Conservation (phyloP, 2,329 filamentous ascomycete species). For the Aureobasidium sp. region DNA sequence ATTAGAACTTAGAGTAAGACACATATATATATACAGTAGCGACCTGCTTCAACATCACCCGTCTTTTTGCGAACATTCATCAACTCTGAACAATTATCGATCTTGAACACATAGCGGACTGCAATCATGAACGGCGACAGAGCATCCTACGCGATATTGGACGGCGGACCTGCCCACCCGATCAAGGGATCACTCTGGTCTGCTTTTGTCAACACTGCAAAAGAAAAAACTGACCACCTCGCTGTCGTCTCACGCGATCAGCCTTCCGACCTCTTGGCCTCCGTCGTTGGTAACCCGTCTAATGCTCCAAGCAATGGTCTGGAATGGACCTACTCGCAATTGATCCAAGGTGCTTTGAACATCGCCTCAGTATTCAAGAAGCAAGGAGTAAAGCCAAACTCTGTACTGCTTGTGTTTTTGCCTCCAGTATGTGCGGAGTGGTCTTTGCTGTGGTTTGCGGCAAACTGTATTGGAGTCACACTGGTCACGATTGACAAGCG, state of each 20-base stretch:
- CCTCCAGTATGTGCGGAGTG: constrained; percentile 1
- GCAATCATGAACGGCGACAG: not conserved
- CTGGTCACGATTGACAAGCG: not conserved
- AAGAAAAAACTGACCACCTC: not conserved
- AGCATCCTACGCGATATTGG: not conserved
- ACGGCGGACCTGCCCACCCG: not conserved
- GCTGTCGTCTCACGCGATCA: not conserved
- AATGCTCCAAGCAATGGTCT: not conserved
- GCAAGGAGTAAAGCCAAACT: not conserved
- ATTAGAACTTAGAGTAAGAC: no score
- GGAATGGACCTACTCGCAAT: not conserved
- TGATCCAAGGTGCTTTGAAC: not conserved
- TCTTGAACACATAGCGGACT: no score
- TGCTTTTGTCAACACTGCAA: not conserved
- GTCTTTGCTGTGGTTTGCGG: not conserved
- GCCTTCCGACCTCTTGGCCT: not conserved
- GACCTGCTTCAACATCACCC: not conserved
- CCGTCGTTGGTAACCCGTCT: not conserved
- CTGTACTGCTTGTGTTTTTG: not conserved
- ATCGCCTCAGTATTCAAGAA: not conserved
- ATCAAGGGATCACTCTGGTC: not conserved
- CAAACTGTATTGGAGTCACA: not conserved
- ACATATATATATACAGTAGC: no score
- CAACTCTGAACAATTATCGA: not conserved
- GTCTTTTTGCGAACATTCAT: not conserved